Evolutionary conservation across 441 rosid species (phyloP).

Genomic region (Populus hybrid): DNA sequence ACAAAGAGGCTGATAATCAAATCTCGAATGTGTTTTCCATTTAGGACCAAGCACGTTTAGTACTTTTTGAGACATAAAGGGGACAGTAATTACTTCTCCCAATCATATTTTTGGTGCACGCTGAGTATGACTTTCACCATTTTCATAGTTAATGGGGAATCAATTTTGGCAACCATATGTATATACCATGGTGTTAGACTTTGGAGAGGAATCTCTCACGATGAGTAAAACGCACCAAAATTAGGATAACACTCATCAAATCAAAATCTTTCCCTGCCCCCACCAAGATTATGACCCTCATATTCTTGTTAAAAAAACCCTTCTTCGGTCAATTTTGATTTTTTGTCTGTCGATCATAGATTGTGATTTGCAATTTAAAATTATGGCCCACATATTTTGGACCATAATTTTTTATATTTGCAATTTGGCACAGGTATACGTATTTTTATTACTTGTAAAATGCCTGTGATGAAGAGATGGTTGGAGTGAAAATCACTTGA

Average conservation of each 20-base stretch:
- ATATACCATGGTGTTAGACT: not conserved
- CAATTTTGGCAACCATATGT: not conserved
- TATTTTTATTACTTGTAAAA: not conserved
- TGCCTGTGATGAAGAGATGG: no score
- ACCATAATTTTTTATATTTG: no score
- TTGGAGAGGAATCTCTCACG: not conserved
- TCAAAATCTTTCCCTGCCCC: not conserved
- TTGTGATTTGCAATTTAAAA: not conserved
- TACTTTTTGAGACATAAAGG: not conserved
- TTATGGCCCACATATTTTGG: not conserved
- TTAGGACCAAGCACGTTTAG: not conserved
- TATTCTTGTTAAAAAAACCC: not conserved
- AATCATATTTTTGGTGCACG: no score
- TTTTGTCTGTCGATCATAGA: not conserved
- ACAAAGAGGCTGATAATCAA: not conserved
- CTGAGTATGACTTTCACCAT: not conserved
- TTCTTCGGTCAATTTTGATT: not conserved
- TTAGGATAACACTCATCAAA: not conserved
- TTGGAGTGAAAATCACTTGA: constrained; percentile 33
- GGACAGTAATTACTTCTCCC: not conserved
- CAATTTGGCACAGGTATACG: no score
- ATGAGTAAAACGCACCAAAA: not conserved
- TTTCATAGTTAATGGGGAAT: not conserved
- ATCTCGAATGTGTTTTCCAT: not conserved
- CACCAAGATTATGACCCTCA: not conserved